Conservation (phyloP, 495 filamentous ascomycete genomes). For the Aspergillus funiculosus region DNA sequence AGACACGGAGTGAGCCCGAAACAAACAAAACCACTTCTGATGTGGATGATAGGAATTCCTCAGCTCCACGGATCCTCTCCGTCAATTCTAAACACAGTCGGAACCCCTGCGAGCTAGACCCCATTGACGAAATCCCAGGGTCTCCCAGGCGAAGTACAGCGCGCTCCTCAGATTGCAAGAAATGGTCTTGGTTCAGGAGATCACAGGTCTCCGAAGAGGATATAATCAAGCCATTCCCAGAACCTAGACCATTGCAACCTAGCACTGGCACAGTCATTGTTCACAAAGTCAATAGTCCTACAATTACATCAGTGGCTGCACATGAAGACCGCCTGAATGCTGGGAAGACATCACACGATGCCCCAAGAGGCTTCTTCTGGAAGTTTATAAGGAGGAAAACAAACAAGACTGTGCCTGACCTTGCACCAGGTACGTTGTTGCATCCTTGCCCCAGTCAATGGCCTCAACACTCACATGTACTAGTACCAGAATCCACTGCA, state of each 20-base stretch:
- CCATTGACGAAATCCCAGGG: slow-evolving; percentile 28
- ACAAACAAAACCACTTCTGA: slow-evolving; percentile 2
- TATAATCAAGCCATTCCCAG: slow-evolving; percentile 15
- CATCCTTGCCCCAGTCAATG: background rate
- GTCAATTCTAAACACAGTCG: slow-evolving; percentile 17
- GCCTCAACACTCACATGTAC: background rate
- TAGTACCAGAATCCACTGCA: slow-evolving; percentile 8
- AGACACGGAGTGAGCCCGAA: slow-evolving; percentile 30
- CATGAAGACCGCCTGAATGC: slow-evolving; percentile 13
- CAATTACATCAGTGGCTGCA: background rate
- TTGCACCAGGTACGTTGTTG: slow-evolving; percentile 21
- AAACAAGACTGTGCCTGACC: slow-evolving; percentile 17
- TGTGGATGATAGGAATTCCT: background rate
- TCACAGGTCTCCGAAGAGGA: slow-evolving; percentile 38
- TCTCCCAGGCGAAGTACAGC: slow-evolving; percentile 25
- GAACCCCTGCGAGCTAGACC: slow-evolving; percentile 22
- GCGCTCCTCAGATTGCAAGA: slow-evolving; percentile 41
- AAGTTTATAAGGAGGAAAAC: slow-evolving; percentile 33
- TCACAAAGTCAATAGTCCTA: slow-evolving; percentile 16
- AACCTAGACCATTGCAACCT: slow-evolving; percentile 20
- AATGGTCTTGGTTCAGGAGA: slow-evolving; percentile 62
- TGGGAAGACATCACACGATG: slow-evolving; percentile 2
- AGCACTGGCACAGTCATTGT: slow-evolving; percentile 26
- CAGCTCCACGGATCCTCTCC: slow-evolving; percentile 9
- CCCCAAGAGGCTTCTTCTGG: slow-evolving; percentile 22